A percentile compares a stretch with the other conserved stretches of the same genome.
Conservation (phyloP, 2,329 filamentous ascomycete genomes). For the Fusarium siculi region DNA sequence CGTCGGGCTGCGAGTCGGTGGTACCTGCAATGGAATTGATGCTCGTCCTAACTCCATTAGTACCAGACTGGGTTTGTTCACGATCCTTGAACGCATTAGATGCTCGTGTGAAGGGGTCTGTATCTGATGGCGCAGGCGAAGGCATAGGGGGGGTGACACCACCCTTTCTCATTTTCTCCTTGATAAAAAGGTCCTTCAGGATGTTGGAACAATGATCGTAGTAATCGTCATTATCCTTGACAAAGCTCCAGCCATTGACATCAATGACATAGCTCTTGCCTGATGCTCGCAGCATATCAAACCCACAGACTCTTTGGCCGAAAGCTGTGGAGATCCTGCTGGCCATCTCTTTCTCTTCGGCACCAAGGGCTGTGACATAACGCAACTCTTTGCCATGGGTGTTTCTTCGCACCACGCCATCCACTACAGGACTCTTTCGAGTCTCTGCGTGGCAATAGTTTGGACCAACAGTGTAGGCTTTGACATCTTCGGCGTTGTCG, state of each 20-base stretch:
- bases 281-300: constrained; percentile 88
- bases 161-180: constrained; percentile 75
- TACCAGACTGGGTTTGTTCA: constrained; percentile 44
- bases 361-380: constrained; percentile 87
- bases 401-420: constrained; percentile 94
- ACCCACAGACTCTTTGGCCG: constrained; percentile 94
- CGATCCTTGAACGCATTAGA: constrained; percentile 53
- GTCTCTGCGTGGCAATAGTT: constrained; percentile 97
- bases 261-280: constrained; percentile 98
- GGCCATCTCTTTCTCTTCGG: constrained; percentile 86
- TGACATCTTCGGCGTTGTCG: constrained; percentile 97
- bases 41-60: constrained; percentile 45
- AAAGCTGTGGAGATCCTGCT: constrained; percentile 91
- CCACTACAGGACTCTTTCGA: constrained; percentile 95
- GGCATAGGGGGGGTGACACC: constrained; percentile 67
- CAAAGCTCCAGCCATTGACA: constrained; percentile 99
- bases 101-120: constrained; percentile 53
- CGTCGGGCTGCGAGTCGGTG: constrained; percentile 42
- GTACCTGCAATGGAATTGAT: constrained; percentile 33
- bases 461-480: constrained; percentile 95
- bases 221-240: constrained; percentile 99
- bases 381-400: constrained; percentile 97
- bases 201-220: constrained; percentile 92
- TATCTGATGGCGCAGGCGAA: constrained; percentile 59
- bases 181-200: constrained; percentile 86